phyloP scores from a whole-genome alignment of 768 basidiomycete species.

The Pleurotus salmoneostramineus region DNA sequence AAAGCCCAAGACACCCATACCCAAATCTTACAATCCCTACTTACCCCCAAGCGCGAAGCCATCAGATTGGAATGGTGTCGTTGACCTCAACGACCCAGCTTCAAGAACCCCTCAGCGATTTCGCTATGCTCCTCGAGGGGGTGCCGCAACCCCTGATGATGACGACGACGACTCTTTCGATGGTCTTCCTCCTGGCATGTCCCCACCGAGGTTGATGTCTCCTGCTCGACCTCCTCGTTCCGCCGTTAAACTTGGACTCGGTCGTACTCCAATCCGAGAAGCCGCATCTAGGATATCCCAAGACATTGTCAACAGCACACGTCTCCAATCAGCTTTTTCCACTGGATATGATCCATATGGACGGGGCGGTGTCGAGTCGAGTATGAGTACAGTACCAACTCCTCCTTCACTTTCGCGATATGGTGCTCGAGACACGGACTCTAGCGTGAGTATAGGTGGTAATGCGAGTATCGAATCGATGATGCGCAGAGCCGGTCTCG shows the following conservation, averaged over 20 bases:
- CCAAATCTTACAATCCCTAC: conserved; percentile 57
- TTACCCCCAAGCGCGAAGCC: conserved; percentile 48
- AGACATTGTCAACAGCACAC: conserved; percentile 57
- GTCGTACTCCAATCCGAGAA: conserved; percentile 67
- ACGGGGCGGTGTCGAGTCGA: conserved; percentile 44
- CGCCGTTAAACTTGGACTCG: conserved; percentile 43
- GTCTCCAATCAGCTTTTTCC: conserved; percentile 27
- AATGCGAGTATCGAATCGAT: conserved; percentile 67
- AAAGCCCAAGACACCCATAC: conserved; percentile 53
- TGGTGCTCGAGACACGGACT: conserved; percentile 38
- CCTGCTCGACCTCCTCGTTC: conserved; percentile 49
- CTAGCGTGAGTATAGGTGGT: conserved; percentile 40
- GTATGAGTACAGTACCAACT: conserved; percentile 64
- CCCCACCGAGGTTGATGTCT: conserved; percentile 54
- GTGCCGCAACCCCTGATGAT: conserved; percentile 5
- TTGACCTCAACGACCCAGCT: conserved; percentile 62
- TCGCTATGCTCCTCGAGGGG: conserved; percentile 12
- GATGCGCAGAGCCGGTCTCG: conserved; percentile 54
- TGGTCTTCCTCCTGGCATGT: conserved; percentile 53
- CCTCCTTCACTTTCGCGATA: conserved; percentile 75
- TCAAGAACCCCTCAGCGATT: conserved; percentile 41
- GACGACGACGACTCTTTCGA: conserved; percentile 49
- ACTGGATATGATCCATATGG: conserved; percentile 20
- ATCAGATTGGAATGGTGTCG: conserved; percentile 66
- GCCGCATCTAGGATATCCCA: conserved; percentile 67